Evolutionary conservation across 768 basidiomycete species (phyloP).

Genomic region (Podaxis rugospora): DNA sequence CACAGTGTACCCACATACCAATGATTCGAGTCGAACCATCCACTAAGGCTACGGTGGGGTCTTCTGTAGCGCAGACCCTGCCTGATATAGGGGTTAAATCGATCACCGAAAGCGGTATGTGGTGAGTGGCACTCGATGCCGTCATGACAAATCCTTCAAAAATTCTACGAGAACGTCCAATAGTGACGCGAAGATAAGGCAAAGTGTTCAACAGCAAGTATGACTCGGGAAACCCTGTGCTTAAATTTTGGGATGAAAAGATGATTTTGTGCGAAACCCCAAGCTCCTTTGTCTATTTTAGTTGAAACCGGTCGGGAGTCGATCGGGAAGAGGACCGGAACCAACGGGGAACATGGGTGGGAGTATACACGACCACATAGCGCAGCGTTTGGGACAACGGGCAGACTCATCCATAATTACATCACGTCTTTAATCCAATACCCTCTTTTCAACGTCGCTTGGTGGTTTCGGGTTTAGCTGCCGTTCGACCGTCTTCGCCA

Average conservation of each 20-base stretch:
- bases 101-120: constrained; percentile 6
- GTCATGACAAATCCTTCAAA: not conserved
- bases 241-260: not conserved
- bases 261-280: not conserved
- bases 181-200: not conserved
- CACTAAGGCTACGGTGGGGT: not conserved
- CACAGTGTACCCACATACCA: not conserved
- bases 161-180: not conserved
- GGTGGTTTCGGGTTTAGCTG: not conserved
- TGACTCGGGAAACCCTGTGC: not conserved
- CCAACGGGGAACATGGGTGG: constrained; percentile 9
- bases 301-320: constrained; percentile 9
- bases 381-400: constrained; percentile 2
- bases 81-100: not conserved
- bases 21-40: not conserved
- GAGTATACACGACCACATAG: constrained; percentile 9
- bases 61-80: not conserved
- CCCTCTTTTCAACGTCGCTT: constrained; percentile 8
- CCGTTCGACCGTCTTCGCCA: not conserved
- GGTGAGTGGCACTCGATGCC: not conserved
- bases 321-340: constrained; percentile 8
- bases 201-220: not conserved
- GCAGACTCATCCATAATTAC: constrained; percentile 10
- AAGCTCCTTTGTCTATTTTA: constrained; percentile 3
- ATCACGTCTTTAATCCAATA: constrained; percentile 11